Evolutionary conservation across 202 grass and related monocot genomes (phyloP).

Genomic region (Sporobolus alterniflorus): DNA sequence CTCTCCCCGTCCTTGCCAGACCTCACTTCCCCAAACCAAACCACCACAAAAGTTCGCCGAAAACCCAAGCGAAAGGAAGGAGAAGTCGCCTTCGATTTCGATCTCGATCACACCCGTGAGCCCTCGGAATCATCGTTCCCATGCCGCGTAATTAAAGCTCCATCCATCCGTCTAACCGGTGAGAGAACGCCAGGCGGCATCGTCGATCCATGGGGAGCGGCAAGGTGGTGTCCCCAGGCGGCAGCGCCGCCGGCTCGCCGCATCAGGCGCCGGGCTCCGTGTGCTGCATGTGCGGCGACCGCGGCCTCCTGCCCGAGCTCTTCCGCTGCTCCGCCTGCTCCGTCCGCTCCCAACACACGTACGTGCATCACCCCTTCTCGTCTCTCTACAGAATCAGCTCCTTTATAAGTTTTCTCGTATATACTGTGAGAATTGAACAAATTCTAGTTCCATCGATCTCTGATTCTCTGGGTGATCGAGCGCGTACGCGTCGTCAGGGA

Average conservation of each 20-base stretch:
- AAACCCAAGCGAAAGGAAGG: not conserved
- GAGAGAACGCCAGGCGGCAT: not conserved
- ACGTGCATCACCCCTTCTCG: slow-evolving; percentile 16
- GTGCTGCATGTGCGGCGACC: slow-evolving; percentile 99
- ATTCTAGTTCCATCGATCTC: not conserved
- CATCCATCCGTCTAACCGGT: slow-evolving; percentile 5
- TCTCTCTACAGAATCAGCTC: not conserved
- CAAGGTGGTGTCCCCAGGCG: slow-evolving; percentile 18
- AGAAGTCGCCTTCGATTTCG: not conserved
- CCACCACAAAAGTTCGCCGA: not conserved
- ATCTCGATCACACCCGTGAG: not conserved
- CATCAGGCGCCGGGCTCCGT: slow-evolving; percentile 16
- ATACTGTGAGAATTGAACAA: no score
- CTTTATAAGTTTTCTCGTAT: no score
- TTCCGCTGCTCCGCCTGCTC: slow-evolving; percentile 85
- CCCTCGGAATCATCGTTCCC: not conserved
- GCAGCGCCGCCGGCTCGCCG: not conserved
- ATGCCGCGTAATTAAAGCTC: not conserved
- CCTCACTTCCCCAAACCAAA: not conserved
- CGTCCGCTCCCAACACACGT: slow-evolving; percentile 90
- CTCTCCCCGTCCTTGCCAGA: not conserved
- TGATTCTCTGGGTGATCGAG: not conserved
- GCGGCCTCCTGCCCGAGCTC: slow-evolving; percentile 79
- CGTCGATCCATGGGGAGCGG: slow-evolving; percentile 37
- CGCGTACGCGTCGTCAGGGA: not conserved